phyloP scores from a whole-genome alignment of 148 eudicot genomes.

The Persicaria tinctoria region DNA sequence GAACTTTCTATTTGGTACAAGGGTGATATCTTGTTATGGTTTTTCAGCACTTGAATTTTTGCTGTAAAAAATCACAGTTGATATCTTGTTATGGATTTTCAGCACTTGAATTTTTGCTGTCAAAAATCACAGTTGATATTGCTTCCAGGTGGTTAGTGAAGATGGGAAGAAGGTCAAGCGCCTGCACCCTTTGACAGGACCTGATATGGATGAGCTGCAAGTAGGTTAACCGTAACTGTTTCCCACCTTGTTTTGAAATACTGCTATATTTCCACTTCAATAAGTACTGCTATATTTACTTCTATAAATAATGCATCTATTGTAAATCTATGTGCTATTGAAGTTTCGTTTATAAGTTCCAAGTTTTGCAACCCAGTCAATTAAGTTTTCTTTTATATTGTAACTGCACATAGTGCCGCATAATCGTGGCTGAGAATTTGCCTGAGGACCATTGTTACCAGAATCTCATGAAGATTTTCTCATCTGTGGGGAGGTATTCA shows the following conservation, averaged over 20 bases:
- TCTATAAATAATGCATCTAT: neutral
- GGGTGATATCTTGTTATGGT: neutral
- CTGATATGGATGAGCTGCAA: conserved; percentile 88
- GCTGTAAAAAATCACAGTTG: neutral
- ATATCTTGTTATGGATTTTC: neutral
- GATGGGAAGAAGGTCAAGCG: conserved; percentile 96
- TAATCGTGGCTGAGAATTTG: conserved; percentile 87
- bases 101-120: neutral
- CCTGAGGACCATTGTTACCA: conserved; percentile 98
- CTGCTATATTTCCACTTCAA: neutral
- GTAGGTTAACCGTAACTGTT: conserved; percentile 30
- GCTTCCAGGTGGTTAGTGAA: conserved; percentile 75
- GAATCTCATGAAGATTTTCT: conserved; percentile 94
- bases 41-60: neutral
- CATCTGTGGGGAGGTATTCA: conserved; percentile 79
- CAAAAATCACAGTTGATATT: neutral
- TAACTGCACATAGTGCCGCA: conserved; percentile 57
- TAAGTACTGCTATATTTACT: neutral
- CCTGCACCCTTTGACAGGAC: conserved; percentile 54
- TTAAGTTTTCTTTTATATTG: neutral
- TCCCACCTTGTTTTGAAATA: conserved; percentile 6
- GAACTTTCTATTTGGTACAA: neutral
- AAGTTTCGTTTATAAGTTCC: neutral
- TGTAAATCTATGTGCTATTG: neutral
- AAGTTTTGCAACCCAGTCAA: neutral